Percentiles rank a stretch among this genome's conserved stretches.
These are phyloP conservation scores for Halophytophthora polymorphica DNA, from an alignment of 352 stramenopile species.

Conservation along the genomic window DNA sequence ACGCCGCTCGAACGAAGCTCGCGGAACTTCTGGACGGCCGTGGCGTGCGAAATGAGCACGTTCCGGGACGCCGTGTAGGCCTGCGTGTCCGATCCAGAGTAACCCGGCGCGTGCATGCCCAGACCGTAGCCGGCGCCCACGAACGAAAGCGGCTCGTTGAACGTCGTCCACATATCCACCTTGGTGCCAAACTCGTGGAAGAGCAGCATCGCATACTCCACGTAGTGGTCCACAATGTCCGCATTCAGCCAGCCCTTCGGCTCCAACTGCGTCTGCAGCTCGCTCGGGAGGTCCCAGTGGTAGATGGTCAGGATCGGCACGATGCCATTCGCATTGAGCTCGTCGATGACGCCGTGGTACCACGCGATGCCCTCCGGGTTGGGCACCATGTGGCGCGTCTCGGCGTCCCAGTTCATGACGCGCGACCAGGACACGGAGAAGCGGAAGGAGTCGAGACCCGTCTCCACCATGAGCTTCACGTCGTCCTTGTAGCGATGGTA, in stretches of 20 bases:
- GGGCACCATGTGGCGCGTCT: constrained; percentile 31
- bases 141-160: constrained; percentile 90
- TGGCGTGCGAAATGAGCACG: constrained; percentile 88
- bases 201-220: constrained; percentile 81
- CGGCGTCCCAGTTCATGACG: constrained; percentile 73
- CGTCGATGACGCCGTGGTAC: constrained; percentile 88
- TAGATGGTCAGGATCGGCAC: constrained; percentile 89
- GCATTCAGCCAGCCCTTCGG: constrained; percentile 48
- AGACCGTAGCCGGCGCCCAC: constrained; percentile 75
- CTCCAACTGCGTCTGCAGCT: constrained; percentile 60
- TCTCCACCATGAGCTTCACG: constrained; percentile 81
- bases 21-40: constrained; percentile 87
- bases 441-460: constrained; percentile 85
- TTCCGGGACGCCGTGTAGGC: constrained; percentile 76
- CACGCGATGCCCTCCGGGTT: constrained; percentile 84
- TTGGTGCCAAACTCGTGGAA: constrained; percentile 86
- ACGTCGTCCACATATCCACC: constrained; percentile 89
- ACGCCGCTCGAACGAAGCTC: constrained; percentile 23
- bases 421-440: constrained; percentile 91
- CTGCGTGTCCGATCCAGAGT: constrained; percentile 37
- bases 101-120: constrained; percentile 45
- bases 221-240: constrained; percentile 49
- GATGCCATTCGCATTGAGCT: constrained; percentile 57
- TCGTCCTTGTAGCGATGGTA: constrained; percentile 80
- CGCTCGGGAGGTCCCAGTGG: constrained; percentile 91